Conservation (phyloP, 73 alveolate genomes). For the Tetrahymena borealis region DNA sequence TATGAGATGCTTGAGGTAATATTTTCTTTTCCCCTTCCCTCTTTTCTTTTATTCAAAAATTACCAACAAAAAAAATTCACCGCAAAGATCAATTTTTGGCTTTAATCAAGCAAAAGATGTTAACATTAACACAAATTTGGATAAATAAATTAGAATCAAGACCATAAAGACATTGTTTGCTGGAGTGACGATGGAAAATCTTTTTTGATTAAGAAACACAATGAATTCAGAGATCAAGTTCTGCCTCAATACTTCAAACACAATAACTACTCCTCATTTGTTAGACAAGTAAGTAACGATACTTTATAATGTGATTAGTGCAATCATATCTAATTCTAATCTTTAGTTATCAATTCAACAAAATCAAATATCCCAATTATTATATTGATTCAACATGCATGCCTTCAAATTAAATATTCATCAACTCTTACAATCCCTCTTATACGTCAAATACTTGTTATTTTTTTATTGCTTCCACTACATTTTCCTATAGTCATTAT, state of each 20-base stretch:
- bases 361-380: no score
- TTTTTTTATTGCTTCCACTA: no score
- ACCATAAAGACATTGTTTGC: constrained; percentile 51
- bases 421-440: no score
- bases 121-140: not conserved
- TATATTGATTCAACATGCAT: no score
- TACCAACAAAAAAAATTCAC: not conserved
- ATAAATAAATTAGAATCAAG: constrained; percentile 5
- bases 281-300: constrained; percentile 86
- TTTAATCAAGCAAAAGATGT: not conserved
- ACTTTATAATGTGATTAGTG: no score
- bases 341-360: no score
- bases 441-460: no score
- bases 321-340: no score
- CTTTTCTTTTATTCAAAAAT: not conserved
- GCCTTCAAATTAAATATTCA: no score
- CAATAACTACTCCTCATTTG: constrained; percentile 92
- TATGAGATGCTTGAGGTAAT: constrained; percentile 46
- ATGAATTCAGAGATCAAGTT: constrained; percentile 88
- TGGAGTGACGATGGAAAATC: constrained; percentile 93
- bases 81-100: not conserved
- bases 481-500: no score
- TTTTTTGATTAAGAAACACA: constrained; percentile 75
- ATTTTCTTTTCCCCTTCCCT: not conserved
- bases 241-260: constrained; percentile 95